A percentile compares a stretch with the other conserved stretches of the same genome.
Conservation (phyloP, 2,329 filamentous ascomycete genomes). For the Fusarium pseudoanthophilum region DNA sequence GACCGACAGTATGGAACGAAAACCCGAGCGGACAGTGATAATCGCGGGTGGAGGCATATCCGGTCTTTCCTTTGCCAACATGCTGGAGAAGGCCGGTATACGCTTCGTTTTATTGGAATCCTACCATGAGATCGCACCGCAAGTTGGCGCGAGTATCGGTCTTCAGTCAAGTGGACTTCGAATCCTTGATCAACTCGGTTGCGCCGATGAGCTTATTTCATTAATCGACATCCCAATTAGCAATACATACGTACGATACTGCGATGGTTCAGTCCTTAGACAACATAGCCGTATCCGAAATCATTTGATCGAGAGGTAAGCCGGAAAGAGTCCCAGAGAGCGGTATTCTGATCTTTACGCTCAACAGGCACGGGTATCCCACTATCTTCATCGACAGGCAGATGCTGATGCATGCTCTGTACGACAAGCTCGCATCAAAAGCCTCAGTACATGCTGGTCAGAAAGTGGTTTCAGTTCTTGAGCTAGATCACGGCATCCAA, state of each 20-base stretch:
- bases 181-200: slow-evolving; percentile 58
- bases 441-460: slow-evolving; percentile 25
- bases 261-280: neutral
- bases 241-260: neutral
- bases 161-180: slow-evolving; percentile 55
- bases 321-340: too few species aligned
- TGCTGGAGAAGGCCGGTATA: slow-evolving; percentile 44
- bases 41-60: slow-evolving; percentile 27
- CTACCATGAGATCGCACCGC: slow-evolving; percentile 53
- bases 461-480: slow-evolving; percentile 1
- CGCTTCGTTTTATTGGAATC: slow-evolving; percentile 62
- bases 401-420: slow-evolving; percentile 48
- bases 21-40: neutral
- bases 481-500: neutral
- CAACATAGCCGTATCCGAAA: fast-evolving
- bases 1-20: too few species aligned
- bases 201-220: neutral
- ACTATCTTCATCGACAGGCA: slow-evolving; percentile 52
- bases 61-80: slow-evolving; percentile 23
- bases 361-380: slow-evolving; percentile 44
- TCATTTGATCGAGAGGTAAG: neutral
- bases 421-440: slow-evolving; percentile 48
- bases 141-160: slow-evolving; percentile 60
- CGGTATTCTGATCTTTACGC: too few species aligned
- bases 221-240: neutral